Conservation (phyloP, 169 alveolate genomes). For the Eimeria praecox region DNA sequence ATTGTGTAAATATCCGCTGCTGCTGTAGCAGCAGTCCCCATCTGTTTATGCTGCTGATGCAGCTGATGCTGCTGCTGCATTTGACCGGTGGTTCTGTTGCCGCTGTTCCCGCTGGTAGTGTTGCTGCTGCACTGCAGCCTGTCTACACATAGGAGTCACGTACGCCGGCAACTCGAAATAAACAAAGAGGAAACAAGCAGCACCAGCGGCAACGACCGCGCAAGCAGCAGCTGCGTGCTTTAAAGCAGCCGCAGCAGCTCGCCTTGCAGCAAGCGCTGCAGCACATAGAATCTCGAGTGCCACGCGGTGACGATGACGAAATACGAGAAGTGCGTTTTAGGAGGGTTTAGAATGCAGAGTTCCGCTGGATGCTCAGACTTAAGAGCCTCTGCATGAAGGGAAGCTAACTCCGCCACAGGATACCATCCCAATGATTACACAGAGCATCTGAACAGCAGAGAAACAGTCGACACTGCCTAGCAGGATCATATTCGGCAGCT, state of each 20-base stretch:
- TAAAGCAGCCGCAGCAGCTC: slow-evolving; percentile 44
- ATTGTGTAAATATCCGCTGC: background rate
- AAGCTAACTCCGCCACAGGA: slow-evolving; percentile 79
- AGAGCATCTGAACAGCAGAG: slow-evolving; percentile 40
- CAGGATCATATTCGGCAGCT: background rate
- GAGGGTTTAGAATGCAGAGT: background rate
- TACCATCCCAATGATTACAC: slow-evolving; percentile 65
- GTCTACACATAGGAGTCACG: slow-evolving; percentile 8
- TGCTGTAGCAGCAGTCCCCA: background rate
- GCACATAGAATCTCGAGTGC: background rate
- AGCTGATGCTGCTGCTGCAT: background rate
- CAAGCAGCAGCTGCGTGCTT: slow-evolving; percentile 7
- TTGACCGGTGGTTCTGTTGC: slow-evolving; percentile 18
- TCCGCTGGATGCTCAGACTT: background rate
- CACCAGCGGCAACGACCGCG: slow-evolving; percentile 2
- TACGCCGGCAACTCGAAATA: background rate
- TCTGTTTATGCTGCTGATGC: background rate
- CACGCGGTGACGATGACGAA: background rate
- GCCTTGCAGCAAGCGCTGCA: slow-evolving; percentile 43
- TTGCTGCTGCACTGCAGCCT: background rate
- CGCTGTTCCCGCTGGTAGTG: slow-evolving; percentile 15
- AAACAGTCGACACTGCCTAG: background rate
- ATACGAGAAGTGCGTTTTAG: background rate
- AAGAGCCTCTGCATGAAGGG: slow-evolving; percentile 72
- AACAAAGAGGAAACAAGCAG: slow-evolving; percentile 3